A percentile compares a stretch with the other conserved stretches of the same genome.
These are phyloP conservation scores for Rhizopus stolonifer DNA, from an alignment of 371 early-diverging fungal species.

Conservation along the genomic window DNA sequence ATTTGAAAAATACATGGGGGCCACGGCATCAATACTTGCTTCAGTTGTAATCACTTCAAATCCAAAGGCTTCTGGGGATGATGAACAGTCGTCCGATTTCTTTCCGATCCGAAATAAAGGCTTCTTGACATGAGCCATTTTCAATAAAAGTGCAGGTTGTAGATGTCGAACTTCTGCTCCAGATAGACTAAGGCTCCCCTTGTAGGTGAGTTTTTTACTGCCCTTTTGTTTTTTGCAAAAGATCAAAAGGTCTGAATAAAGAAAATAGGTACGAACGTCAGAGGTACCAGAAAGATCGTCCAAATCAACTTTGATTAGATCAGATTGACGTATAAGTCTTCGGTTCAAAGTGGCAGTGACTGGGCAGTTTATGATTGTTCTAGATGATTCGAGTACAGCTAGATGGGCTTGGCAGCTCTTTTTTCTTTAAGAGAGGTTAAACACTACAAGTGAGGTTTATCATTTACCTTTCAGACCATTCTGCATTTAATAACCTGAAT, in stretches of 20 bases:
- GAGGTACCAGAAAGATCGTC: constrained; percentile 21
- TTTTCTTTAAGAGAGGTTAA: constrained; percentile 9
- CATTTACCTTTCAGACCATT: constrained; percentile 21
- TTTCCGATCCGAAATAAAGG: constrained; percentile 10
- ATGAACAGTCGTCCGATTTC: background rate
- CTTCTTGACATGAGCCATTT: constrained; percentile 20
- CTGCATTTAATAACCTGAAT: constrained; percentile 5
- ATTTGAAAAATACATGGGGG: constrained; percentile 13
- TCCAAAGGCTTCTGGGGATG: constrained; percentile 19
- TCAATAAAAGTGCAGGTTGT: constrained; percentile 13
- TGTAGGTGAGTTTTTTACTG: constrained; percentile 10
- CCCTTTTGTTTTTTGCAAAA: constrained; percentile 23
- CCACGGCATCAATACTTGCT: constrained; percentile 10
- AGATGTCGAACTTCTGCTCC: constrained; percentile 17
- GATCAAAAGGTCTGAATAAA: constrained; percentile 28
- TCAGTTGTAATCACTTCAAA: constrained; percentile 27
- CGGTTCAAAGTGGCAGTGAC: constrained; percentile 22
- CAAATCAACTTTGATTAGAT: constrained; percentile 28
- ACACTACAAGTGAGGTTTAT: background rate
- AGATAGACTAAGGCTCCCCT: constrained; percentile 15
- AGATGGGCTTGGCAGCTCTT: constrained; percentile 21
- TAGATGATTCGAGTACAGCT: constrained; percentile 19
- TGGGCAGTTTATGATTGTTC: constrained; percentile 21
- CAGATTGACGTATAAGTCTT: constrained; percentile 21
- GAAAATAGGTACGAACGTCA: constrained; percentile 27